Conservation (phyloP, 345 rosid species). For the Cochlearia excelsa region DNA sequence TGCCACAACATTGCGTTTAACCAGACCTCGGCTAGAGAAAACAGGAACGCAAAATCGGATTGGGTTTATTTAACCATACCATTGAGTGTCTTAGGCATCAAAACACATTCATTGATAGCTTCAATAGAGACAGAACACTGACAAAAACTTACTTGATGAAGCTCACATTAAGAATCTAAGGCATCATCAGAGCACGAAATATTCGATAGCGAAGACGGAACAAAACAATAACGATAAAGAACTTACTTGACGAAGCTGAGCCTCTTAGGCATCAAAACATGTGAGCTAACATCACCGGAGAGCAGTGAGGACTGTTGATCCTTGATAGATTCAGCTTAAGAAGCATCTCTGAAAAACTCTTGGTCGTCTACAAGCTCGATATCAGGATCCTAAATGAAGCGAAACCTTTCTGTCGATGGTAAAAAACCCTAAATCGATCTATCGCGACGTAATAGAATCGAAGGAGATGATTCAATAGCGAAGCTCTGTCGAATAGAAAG, state of each 20-base stretch:
- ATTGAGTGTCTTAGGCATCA: too few species aligned
- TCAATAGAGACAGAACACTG: too few species aligned
- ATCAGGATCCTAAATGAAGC: slow-evolving; percentile 13
- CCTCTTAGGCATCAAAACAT: slow-evolving; percentile 82
- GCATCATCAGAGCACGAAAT: too few species aligned
- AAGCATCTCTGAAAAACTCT: slow-evolving; percentile 67
- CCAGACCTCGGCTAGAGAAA: slow-evolving; percentile 86
- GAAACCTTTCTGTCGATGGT: not conserved
- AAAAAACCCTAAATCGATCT: slow-evolving; percentile 28
- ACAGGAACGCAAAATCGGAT: slow-evolving; percentile 17
- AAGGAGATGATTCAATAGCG: slow-evolving; percentile 16
- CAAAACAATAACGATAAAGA: too few species aligned
- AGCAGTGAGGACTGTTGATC: slow-evolving; percentile 41
- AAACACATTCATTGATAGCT: too few species aligned
- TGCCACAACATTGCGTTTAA: slow-evolving; percentile 42
- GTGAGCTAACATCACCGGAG: slow-evolving; percentile 53
- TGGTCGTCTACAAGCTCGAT: slow-evolving; percentile 63
- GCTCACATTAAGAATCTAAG: too few species aligned
- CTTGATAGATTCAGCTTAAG: slow-evolving; percentile 69
- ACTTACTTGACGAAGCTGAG: slow-evolving; percentile 82
- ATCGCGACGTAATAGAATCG: slow-evolving; percentile 23
- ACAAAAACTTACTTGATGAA: too few species aligned
- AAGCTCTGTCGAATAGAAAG: not conserved
- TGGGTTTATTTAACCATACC: too few species aligned
- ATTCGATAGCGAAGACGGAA: too few species aligned